These are phyloP conservation scores for Schizopora paradoxa DNA, from an alignment of 1,284 basidiomycete genomes.

Conservation along the genomic window DNA sequence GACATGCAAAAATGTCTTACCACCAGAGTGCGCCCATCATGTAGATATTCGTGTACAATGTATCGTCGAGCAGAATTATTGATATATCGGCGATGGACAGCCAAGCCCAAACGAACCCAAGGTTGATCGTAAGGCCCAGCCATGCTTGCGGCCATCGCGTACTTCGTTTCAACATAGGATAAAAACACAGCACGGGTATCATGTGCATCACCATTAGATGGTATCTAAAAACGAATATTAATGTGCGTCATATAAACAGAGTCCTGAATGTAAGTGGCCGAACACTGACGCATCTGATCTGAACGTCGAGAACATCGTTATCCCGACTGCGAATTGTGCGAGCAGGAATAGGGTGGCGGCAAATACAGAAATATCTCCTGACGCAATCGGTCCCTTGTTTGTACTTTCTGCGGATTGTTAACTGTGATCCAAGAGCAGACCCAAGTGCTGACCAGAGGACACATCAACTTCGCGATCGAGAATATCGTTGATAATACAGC, in stretches of 20 bases:
- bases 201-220: slow-evolving; percentile 38
- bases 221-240: slow-evolving; percentile 28
- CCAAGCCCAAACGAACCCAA: slow-evolving; percentile 12
- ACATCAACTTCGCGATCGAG: slow-evolving; percentile 21
- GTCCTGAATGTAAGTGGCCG: slow-evolving; percentile 10
- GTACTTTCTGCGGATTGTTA: slow-evolving; percentile 36
- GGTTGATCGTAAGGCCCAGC: slow-evolving; percentile 23
- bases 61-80: no score
- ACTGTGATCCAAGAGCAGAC: slow-evolving; percentile 3
- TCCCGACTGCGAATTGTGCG: slow-evolving; percentile 33
- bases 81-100: no score
- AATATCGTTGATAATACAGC: slow-evolving; percentile 21
- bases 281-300: slow-evolving; percentile 22
- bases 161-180: slow-evolving; percentile 57
- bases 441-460: slow-evolving; percentile 15
- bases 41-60: slow-evolving; percentile 35
- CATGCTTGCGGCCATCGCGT: slow-evolving; percentile 67
- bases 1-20: slow-evolving; percentile 17
- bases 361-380: slow-evolving; percentile 36
- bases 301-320: slow-evolving; percentile 25
- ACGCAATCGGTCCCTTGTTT: slow-evolving; percentile 42
- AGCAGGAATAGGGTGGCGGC: slow-evolving; percentile 39
- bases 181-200: slow-evolving; percentile 42
- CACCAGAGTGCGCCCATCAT: slow-evolving; percentile 34
- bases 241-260: slow-evolving; percentile 1